A percentile compares a stretch with the other conserved stretches of the same genome.
Evolutionary conservation across 495 filamentous ascomycete genomes (phyloP).

Genomic region (Penicillium soppii): DNA sequence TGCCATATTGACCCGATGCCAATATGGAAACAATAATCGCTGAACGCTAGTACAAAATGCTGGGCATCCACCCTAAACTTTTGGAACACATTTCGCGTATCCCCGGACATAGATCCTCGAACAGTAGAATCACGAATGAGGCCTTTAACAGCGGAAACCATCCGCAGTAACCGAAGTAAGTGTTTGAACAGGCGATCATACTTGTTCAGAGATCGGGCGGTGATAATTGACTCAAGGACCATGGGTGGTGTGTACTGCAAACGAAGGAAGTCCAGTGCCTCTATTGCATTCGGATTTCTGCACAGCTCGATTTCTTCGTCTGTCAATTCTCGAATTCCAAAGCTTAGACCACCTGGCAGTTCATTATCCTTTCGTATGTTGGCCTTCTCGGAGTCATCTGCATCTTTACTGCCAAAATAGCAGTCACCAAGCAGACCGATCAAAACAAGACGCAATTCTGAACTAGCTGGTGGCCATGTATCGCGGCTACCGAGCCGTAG

Average conservation of each 20-base stretch:
- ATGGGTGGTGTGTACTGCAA: conserved; percentile 79
- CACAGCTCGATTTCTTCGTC: conserved; percentile 73
- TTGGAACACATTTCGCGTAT: conserved; percentile 47
- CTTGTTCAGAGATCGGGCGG: conserved; percentile 61
- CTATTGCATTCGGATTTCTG: conserved; percentile 74
- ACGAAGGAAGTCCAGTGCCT: conserved; percentile 87
- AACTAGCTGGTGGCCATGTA: conserved; percentile 90
- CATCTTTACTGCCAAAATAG: conserved; percentile 43
- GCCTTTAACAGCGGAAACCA: conserved; percentile 74
- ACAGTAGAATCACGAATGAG: conserved; percentile 60
- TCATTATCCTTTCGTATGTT: conserved; percentile 41
- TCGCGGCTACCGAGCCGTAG: conserved; percentile 72
- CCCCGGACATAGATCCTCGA: conserved; percentile 36
- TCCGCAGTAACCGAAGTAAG: conserved; percentile 72
- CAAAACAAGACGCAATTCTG: conserved; percentile 81
- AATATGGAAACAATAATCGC: conserved; percentile 73
- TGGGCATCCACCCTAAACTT: conserved; percentile 74
- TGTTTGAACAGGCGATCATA: conserved; percentile 84
- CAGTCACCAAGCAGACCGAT: conserved; percentile 84
- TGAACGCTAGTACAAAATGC: conserved; percentile 69
- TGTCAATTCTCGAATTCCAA: conserved; percentile 79
- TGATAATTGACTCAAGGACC: conserved; percentile 71
- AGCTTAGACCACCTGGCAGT: conserved; percentile 80
- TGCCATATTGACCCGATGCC: conserved; percentile 71
- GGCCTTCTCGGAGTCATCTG: conserved; percentile 18